Conservation (phyloP, 2,329 filamentous ascomycete species). For the Cercospora sojina region DNA sequence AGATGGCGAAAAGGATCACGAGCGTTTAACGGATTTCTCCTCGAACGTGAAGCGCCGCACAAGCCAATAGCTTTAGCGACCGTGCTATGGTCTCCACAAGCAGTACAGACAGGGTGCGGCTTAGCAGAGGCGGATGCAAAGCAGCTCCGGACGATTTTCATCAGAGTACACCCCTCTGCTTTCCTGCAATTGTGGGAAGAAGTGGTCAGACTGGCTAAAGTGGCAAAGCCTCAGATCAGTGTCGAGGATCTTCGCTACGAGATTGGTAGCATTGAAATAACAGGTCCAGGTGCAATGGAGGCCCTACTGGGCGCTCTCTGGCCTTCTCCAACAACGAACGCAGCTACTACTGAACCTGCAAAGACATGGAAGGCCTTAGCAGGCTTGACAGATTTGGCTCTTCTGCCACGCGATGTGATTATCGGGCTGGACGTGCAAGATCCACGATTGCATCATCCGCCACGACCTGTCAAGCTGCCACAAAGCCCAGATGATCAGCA, state of each 20-base stretch:
- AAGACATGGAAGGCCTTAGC: constrained; percentile 52
- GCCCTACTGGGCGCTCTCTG: constrained; percentile 68
- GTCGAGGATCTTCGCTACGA: constrained; percentile 71
- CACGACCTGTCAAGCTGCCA: constrained; percentile 50
- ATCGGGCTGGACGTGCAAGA: constrained; percentile 74
- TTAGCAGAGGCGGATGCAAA: constrained; percentile 37
- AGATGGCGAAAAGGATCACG: constrained; percentile 70
- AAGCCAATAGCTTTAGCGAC: constrained; percentile 67
- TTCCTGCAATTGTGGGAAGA: constrained; percentile 69
- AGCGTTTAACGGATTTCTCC: constrained; percentile 57
- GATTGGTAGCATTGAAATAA: constrained; percentile 69
- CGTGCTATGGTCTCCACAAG: constrained; percentile 67
- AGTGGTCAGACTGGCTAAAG: constrained; percentile 57
- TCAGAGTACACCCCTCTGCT: constrained; percentile 80
- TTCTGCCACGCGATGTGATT: constrained; percentile 67
- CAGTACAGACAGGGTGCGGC: constrained; percentile 34
- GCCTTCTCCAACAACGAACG: constrained; percentile 40
- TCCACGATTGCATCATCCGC: constrained; percentile 76
- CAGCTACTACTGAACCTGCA: constrained; percentile 45
- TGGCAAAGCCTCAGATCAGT: constrained; percentile 60
- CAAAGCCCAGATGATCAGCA: constrained; percentile 30
- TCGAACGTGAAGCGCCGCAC: constrained; percentile 56
- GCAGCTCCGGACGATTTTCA: constrained; percentile 57
- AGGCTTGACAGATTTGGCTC: constrained; percentile 65
- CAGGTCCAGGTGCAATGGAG: constrained; percentile 76